These are phyloP conservation scores for Verticillium nubilum DNA, from an alignment of 2,329 filamentous ascomycete species.

Conservation along the genomic window DNA sequence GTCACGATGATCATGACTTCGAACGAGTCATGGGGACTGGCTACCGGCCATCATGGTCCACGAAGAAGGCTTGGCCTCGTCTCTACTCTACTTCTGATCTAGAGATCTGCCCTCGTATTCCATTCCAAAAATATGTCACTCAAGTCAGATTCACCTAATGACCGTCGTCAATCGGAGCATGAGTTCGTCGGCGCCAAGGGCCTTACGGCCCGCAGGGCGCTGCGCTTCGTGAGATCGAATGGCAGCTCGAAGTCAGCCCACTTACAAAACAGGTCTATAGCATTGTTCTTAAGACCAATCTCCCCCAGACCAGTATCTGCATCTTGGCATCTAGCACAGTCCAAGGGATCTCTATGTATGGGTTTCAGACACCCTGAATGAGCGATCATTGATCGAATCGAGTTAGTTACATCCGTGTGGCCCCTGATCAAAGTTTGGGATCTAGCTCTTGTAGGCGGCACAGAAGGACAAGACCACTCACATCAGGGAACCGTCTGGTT, in stretches of 20 bases:
- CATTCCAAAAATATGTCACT: too few species aligned
- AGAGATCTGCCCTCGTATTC: neutral
- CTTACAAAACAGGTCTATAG: neutral
- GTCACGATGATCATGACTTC: too few species aligned
- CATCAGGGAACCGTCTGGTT: too few species aligned
- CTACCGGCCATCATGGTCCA: too few species aligned
- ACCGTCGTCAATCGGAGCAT: neutral
- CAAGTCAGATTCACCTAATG: too few species aligned
- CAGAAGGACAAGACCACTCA: neutral
- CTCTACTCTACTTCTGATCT: too few species aligned
- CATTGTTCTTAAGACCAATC: neutral
- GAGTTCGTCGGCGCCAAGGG: neutral
- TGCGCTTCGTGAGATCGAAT: neutral
- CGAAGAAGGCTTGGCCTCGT: too few species aligned
- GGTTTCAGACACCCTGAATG: neutral
- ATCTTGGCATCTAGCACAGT: neutral
- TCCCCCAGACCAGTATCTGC: neutral
- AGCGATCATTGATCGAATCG: neutral
- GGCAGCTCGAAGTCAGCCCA: neutral
- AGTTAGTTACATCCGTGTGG: neutral
- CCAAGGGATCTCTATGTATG: neutral
- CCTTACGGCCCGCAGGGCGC: neutral
- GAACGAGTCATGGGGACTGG: too few species aligned
- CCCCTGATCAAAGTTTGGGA: neutral
- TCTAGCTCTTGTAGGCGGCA: neutral